A percentile compares a stretch with the other conserved stretches of the same genome.
These are phyloP conservation scores for Termitomyces sp. DNA, from an alignment of 768 basidiomycete genomes.

Conservation along the genomic window DNA sequence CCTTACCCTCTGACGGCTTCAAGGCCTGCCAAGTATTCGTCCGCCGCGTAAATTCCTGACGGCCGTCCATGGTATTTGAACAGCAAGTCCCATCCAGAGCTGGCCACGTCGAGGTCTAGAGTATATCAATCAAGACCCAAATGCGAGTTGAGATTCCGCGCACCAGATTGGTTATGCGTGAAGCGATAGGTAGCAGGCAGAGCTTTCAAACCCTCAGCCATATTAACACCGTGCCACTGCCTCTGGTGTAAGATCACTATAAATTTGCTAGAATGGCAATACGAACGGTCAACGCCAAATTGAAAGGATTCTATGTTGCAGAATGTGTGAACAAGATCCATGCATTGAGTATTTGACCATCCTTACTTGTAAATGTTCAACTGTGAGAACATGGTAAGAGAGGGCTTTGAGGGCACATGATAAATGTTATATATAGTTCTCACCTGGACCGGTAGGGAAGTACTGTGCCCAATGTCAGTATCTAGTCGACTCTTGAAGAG, in stretches of 20 bases:
- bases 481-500: not conserved
- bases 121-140: not conserved
- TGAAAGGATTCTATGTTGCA: conserved; percentile 39
- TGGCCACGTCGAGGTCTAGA: conserved; percentile 46
- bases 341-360: not conserved
- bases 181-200: conserved; percentile 51
- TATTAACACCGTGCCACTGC: conserved; percentile 57
- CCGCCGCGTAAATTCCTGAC: conserved; percentile 52
- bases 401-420: not conserved
- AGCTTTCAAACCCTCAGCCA: conserved; percentile 57
- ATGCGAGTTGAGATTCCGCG: not conserved
- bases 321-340: not conserved
- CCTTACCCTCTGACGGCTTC: conserved; percentile 50
- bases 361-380: conserved; percentile 27
- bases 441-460: conserved; percentile 40
- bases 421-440: conserved; percentile 2
- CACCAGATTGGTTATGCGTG: conserved; percentile 55
- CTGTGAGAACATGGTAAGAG: conserved; percentile 11
- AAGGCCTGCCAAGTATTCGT: conserved; percentile 54
- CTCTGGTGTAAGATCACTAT: not conserved
- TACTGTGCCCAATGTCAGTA: conserved; percentile 26
- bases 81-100: conserved; percentile 50
- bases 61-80: conserved; percentile 59
- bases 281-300: conserved; percentile 34
- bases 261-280: not conserved